A percentile compares a stretch with the other conserved stretches of the same genome.
These are phyloP conservation scores for Metarhizium robertsii DNA, from an alignment of 2,329 filamentous ascomycete species.

Conservation along the genomic window DNA sequence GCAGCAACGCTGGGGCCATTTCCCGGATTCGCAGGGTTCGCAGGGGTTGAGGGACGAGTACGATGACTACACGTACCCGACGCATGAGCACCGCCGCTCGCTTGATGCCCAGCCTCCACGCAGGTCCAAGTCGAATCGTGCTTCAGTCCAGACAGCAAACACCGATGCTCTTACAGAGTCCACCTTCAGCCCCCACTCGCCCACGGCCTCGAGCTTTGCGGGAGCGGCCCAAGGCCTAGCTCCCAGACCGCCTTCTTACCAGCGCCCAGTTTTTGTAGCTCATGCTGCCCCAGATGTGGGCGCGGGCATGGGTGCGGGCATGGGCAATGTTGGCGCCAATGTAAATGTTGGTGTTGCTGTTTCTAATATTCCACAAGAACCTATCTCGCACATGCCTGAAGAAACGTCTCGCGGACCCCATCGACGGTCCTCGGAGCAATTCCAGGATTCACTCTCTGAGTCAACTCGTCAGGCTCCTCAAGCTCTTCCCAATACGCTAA, in stretches of 20 bases:
- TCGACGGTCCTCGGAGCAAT: constrained; percentile 21
- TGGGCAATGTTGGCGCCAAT: not conserved
- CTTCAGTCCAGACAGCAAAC: constrained; percentile 45
- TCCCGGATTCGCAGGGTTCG: constrained; percentile 35
- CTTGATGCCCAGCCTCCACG: constrained; percentile 29
- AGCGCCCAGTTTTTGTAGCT: constrained; percentile 24
- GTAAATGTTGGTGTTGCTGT: not conserved
- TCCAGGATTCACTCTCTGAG: constrained; percentile 21
- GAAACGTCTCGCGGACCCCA: constrained; percentile 6
- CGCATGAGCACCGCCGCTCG: constrained; percentile 6
- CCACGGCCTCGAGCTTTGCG: constrained; percentile 40
- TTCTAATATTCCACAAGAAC: constrained; percentile 18
- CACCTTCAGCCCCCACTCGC: constrained; percentile 49
- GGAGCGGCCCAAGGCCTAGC: constrained; percentile 41
- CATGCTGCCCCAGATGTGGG: not conserved
- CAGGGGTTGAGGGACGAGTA: constrained; percentile 5
- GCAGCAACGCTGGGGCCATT: constrained; percentile 47
- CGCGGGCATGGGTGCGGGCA: not conserved
- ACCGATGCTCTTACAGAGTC: constrained; percentile 48
- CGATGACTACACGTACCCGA: constrained; percentile 5
- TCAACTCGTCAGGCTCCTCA: constrained; percentile 14
- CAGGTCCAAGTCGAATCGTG: constrained; percentile 38
- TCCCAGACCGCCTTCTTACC: constrained; percentile 49
- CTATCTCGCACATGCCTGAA: constrained; percentile 22
- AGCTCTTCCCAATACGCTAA: constrained; percentile 44